Evolutionary conservation across 2,329 filamentous ascomycete genomes (phyloP).

Genomic region (Cordyceps militaris): DNA sequence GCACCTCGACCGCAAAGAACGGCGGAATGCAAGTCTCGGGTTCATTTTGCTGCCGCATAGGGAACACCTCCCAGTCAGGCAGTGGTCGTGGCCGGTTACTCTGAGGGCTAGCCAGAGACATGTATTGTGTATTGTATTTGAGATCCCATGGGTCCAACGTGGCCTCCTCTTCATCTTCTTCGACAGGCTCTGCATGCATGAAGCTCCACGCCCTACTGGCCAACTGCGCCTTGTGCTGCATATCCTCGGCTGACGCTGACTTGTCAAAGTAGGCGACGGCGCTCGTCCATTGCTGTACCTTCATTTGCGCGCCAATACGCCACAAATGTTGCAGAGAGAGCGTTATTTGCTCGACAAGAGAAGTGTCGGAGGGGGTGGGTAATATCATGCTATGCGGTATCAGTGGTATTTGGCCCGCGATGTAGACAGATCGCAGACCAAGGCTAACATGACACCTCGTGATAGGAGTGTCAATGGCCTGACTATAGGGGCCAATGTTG

Average conservation of each 20-base stretch:
- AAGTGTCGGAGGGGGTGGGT: constrained; percentile 29
- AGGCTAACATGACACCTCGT: constrained; percentile 14
- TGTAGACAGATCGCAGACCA: constrained; percentile 42
- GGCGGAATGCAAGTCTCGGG: constrained; percentile 45
- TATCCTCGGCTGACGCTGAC: constrained; percentile 21
- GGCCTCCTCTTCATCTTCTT: constrained; percentile 39
- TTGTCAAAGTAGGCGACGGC: constrained; percentile 66
- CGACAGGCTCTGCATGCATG: constrained; percentile 36
- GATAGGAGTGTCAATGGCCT: constrained; percentile 58
- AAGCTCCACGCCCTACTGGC: constrained; percentile 42
- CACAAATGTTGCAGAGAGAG: constrained; percentile 84
- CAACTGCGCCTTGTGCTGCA: constrained; percentile 31
- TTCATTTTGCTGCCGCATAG: constrained; percentile 30
- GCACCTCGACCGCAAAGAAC: constrained; percentile 68
- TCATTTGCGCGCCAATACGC: constrained; percentile 68
- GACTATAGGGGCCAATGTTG: constrained; percentile 95
- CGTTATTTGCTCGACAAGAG: constrained; percentile 52
- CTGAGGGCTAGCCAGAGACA: constrained; percentile 30
- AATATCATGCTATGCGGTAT: constrained; percentile 71
- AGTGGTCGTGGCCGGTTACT: constrained; percentile 26
- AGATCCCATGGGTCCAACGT: constrained; percentile 63
- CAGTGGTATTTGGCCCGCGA: constrained; percentile 90
- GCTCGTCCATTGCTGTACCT: constrained; percentile 67
- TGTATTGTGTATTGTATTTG: constrained; percentile 48
- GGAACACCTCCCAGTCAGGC: constrained; percentile 45